Percentiles rank a stretch among this genome's conserved stretches.
Evolutionary conservation across 345 rosid genomes (phyloP).

Genomic region (Streptanthus diversifolius): DNA sequence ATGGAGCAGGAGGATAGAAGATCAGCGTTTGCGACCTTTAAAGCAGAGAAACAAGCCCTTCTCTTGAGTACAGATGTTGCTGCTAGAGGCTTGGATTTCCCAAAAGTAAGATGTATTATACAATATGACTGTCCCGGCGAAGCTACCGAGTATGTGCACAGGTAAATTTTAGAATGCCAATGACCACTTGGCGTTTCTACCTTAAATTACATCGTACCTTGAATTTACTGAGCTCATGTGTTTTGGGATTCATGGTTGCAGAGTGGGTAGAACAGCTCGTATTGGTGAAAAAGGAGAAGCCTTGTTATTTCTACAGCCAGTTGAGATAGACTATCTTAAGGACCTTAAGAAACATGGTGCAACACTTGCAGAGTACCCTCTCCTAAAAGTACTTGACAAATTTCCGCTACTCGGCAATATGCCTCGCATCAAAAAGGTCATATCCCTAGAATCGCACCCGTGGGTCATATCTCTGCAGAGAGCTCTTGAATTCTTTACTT

Average conservation of each 20-base stretch:
- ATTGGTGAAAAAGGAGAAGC: conserved; percentile 92
- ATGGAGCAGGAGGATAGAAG: conserved; percentile 93
- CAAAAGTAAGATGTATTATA: conserved; percentile 84
- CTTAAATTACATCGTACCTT: background rate
- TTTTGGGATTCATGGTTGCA: conserved; percentile 37
- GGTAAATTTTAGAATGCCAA: conserved; percentile 41
- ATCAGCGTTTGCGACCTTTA: conserved; percentile 67
- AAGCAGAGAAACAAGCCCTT: conserved; percentile 72
- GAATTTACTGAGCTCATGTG: background rate
- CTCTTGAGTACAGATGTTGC: conserved; percentile 84
- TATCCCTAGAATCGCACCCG: conserved; percentile 66
- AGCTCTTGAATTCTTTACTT: conserved; percentile 64
- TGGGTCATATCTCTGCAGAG: conserved; percentile 74
- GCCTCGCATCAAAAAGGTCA: conserved; percentile 44
- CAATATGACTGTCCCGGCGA: conserved; percentile 99
- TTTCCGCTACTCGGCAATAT: conserved; percentile 51
- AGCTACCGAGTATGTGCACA: conserved; percentile 96
- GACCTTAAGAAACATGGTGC: conserved; percentile 90
- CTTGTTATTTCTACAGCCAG: conserved; percentile 76
- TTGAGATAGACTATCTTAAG: conserved; percentile 72
- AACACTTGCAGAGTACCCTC: conserved; percentile 66
- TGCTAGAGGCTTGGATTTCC: conserved; percentile 95
- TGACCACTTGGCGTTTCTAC: background rate
- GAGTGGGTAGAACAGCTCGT: conserved; percentile 97
- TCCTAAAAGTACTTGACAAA: conserved; percentile 67